phyloP scores from a whole-genome alignment of 1,139 yeast genomes.

The Pichia sp. region DNA sequence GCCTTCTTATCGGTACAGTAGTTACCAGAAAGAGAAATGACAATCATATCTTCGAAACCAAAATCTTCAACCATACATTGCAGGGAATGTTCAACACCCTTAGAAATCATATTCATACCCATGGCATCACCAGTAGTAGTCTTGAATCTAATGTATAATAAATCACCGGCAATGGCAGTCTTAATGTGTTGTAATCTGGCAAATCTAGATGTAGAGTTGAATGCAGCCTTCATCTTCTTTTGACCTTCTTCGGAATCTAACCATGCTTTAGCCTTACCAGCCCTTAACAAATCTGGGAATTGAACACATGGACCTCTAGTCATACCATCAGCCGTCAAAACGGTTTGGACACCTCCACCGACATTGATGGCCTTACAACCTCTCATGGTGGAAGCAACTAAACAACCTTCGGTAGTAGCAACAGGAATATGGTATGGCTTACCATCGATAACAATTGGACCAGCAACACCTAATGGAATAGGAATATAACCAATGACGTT shows the following conservation, averaged over 20 bases:
- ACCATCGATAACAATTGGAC: conserved; percentile 90
- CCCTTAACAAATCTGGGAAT: conserved; percentile 76
- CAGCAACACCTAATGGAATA: conserved; percentile 96
- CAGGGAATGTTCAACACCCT: conserved; percentile 90
- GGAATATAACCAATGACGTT: conserved; percentile 97
- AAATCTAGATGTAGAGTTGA: conserved; percentile 95
- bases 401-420: conserved; percentile 99
- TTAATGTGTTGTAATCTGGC: conserved; percentile 90
- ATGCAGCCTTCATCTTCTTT: conserved; percentile 75
- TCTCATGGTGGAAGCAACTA: conserved; percentile 98
- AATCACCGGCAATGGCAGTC: conserved; percentile 95
- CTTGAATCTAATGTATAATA: conserved; percentile 84
- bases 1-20: conserved; percentile 98
- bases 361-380: conserved; percentile 98
- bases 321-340: conserved; percentile 96
- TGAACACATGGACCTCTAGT: conserved; percentile 98
- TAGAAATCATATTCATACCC: conserved; percentile 99
- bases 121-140: conserved; percentile 99
- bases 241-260: conserved; percentile 96
- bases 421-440: conserved; percentile 88
- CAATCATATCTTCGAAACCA: conserved; percentile 93
- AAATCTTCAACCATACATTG: conserved; percentile 82
- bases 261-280: conserved; percentile 96
- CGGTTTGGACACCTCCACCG: conserved; percentile 95
- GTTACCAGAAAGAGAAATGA: conserved; percentile 93